Conservation (phyloP, 345 rosid species). For the Citropsis articulata region DNA sequence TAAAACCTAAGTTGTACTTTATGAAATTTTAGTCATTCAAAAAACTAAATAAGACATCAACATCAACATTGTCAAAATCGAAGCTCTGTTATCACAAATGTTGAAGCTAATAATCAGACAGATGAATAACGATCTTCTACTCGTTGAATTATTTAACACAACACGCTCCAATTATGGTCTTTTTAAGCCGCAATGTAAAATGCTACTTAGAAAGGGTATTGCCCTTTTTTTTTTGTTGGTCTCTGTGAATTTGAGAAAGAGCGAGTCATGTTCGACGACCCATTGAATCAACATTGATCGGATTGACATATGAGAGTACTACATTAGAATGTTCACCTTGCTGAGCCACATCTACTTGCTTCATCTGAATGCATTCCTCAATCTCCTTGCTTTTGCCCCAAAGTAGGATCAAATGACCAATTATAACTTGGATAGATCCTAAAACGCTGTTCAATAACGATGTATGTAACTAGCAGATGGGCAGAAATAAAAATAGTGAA, state of each 20-base stretch:
- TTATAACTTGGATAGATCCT: conserved; percentile 61
- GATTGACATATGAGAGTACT: conserved; percentile 11
- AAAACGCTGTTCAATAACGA: conserved; percentile 40
- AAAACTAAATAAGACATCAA: no score
- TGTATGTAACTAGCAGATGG: not conserved
- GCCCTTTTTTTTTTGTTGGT: not conserved
- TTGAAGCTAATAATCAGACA: not conserved
- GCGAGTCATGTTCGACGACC: not conserved
- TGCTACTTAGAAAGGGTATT: no score
- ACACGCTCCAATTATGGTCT: no score
- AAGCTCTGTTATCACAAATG: not conserved
- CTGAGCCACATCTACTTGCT: conserved; percentile 34
- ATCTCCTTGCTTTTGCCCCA: conserved; percentile 77
- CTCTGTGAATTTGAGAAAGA: not conserved
- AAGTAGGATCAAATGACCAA: conserved; percentile 64
- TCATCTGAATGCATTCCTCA: conserved; percentile 25
- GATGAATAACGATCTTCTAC: not conserved
- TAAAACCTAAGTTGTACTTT: no score
- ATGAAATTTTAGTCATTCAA: no score
- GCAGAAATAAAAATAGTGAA: not conserved
- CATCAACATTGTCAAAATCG: not conserved
- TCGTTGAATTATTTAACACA: not conserved
- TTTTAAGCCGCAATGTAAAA: no score
- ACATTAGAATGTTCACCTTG: conserved; percentile 14
- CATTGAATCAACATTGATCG: not conserved